A percentile compares a stretch with the other conserved stretches of the same genome.
Evolutionary conservation across 345 rosid species (phyloP).

Genomic region (Eutrema japonicum): DNA sequence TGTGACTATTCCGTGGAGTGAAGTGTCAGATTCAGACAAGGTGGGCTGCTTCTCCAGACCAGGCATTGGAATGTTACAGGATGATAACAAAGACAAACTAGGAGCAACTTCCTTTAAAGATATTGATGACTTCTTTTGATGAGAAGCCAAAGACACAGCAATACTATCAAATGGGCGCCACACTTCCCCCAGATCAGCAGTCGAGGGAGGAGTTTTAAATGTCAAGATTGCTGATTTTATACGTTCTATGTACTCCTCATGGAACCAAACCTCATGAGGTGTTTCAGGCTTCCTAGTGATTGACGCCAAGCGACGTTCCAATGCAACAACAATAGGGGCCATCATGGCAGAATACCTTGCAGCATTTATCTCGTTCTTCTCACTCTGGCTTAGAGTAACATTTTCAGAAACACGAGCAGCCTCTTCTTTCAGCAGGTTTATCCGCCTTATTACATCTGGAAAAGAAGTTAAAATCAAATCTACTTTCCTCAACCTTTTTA

Average conservation of each 20-base stretch:
- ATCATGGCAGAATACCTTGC: conserved; percentile 95
- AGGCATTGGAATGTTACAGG: conserved; percentile 95
- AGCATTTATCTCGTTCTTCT: conserved; percentile 85
- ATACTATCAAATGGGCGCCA: conserved; percentile 88
- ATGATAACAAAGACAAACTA: conserved; percentile 71
- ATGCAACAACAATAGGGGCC: conserved; percentile 87
- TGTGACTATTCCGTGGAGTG: conserved; percentile 69
- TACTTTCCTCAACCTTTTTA: conserved; percentile 4
- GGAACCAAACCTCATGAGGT: conserved; percentile 89
- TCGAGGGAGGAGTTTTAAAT: conserved; percentile 78
- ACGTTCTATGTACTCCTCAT: conserved; percentile 66
- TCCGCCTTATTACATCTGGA: conserved; percentile 85
- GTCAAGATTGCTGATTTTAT: conserved; percentile 67
- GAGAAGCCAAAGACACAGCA: conserved; percentile 81
- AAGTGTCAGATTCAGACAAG: conserved; percentile 56
- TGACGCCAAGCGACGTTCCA: conserved; percentile 91
- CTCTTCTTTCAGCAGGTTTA: conserved; percentile 85
- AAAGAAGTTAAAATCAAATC: conserved; percentile 33
- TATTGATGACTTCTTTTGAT: conserved; percentile 80
- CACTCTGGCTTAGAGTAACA: conserved; percentile 81
- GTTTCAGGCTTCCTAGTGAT: conserved; percentile 88
- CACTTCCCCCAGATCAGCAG: conserved; percentile 76
- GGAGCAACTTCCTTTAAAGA: conserved; percentile 90
- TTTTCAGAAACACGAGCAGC: conserved; percentile 84
- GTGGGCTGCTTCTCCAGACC: conserved; percentile 81